Percentiles rank a stretch among this genome's conserved stretches.
These are phyloP conservation scores for Cercospora sp. DNA, from an alignment of 2,329 filamentous ascomycete genomes.

Conservation along the genomic window DNA sequence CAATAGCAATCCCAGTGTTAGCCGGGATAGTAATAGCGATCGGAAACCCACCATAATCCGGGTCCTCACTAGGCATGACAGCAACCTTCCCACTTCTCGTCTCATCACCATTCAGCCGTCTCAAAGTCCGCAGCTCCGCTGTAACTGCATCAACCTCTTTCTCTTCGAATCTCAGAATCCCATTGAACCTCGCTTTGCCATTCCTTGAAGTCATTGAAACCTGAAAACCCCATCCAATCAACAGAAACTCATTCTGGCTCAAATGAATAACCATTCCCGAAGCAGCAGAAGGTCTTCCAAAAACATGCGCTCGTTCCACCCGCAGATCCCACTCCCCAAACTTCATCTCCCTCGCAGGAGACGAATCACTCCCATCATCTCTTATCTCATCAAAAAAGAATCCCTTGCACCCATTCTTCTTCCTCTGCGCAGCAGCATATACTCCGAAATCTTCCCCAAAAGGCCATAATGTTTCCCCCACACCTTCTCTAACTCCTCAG, in stretches of 20 bases:
- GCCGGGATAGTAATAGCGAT: slow-evolving; percentile 58
- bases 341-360: slow-evolving; percentile 34
- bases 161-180: slow-evolving; percentile 48
- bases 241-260: slow-evolving; percentile 44
- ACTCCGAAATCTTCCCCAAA: slow-evolving; percentile 39
- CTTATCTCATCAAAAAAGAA: slow-evolving; percentile 49
- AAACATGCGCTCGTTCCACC: slow-evolving; percentile 50
- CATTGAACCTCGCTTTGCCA: slow-evolving; percentile 44
- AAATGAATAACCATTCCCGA: slow-evolving; percentile 49
- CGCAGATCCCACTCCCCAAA: slow-evolving; percentile 44
- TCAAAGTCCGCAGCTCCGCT: slow-evolving; percentile 42
- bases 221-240: slow-evolving; percentile 51
- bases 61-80: slow-evolving; percentile 59
- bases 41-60: slow-evolving; percentile 59
- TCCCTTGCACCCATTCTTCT: slow-evolving; percentile 40
- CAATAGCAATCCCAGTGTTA: slow-evolving; percentile 50
- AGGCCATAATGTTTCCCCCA: slow-evolving; percentile 47
- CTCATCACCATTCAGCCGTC: slow-evolving; percentile 50
- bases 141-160: slow-evolving; percentile 42
- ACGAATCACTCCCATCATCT: slow-evolving; percentile 36
- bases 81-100: slow-evolving; percentile 50
- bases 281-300: slow-evolving; percentile 47
- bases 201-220: slow-evolving; percentile 39
- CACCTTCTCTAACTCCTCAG: slow-evolving; percentile 33
- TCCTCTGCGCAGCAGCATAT: slow-evolving; percentile 47